Conservation (phyloP, 1,139 yeast species). For the Nakaseomyces nivariensis region DNA sequence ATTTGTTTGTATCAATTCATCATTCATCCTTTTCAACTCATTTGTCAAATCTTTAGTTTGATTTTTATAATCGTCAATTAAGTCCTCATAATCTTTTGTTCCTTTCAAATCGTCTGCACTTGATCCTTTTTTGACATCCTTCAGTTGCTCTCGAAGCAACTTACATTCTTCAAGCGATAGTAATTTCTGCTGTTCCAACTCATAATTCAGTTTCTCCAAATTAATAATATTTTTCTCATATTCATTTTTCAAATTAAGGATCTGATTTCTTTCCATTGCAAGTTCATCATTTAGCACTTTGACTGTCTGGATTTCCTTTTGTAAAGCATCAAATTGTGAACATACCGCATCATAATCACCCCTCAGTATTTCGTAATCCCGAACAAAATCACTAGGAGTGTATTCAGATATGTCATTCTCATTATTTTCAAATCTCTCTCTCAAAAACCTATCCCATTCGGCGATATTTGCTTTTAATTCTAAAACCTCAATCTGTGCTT, state of each 20-base stretch:
- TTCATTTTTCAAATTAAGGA: slow-evolving; percentile 27
- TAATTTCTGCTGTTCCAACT: slow-evolving; percentile 43
- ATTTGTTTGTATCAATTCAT: slow-evolving; percentile 18
- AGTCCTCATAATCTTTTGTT: slow-evolving; percentile 32
- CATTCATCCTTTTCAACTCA: slow-evolving; percentile 29
- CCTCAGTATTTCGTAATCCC: slow-evolving; percentile 31
- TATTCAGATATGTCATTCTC: slow-evolving; percentile 11
- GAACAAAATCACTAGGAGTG: slow-evolving; percentile 30
- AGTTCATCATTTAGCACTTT: slow-evolving; percentile 29
- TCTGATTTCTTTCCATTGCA: slow-evolving; percentile 31
- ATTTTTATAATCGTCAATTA: slow-evolving; percentile 49
- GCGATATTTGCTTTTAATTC: slow-evolving; percentile 33
- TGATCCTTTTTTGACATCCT: not conserved
- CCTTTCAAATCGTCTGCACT: slow-evolving; percentile 12
- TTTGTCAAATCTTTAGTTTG: slow-evolving; percentile 41
- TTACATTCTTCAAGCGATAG: slow-evolving; percentile 54
- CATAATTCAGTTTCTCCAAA: slow-evolving; percentile 33
- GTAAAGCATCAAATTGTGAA: slow-evolving; percentile 32
- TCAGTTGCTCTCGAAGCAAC: slow-evolving; percentile 30
- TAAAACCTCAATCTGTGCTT: slow-evolving; percentile 44
- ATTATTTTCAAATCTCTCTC: slow-evolving; percentile 21
- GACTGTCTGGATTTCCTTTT: slow-evolving; percentile 24
- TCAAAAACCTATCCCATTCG: slow-evolving; percentile 22
- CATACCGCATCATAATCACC: slow-evolving; percentile 34
- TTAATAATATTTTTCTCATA: slow-evolving; percentile 29